Evolutionary conservation across 139 green algal genomes (phyloP), one percentile per base, ranked within the genome.

Genomic region (Haematococcus sp.): DNA sequence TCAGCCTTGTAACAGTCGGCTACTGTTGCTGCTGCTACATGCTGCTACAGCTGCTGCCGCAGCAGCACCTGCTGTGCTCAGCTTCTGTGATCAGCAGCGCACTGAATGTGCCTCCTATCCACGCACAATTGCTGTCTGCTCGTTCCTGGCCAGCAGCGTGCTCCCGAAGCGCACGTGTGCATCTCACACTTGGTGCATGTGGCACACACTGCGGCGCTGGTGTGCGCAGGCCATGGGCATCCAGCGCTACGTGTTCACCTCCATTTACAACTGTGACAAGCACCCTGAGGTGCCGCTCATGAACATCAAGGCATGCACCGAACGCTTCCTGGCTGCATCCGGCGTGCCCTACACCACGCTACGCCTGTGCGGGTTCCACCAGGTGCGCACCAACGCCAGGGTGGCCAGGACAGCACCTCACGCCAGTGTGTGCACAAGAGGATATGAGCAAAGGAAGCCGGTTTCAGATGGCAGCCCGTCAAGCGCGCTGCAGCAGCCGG

Each of bases 221-320:
- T 43, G 64, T 40, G 28, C 51, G 40, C 88, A 98, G 88, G 95
- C 96, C 1, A 97, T 99, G 96, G 94, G 94, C 76, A 97, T 99
- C 76, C 86, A 96, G 77, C 81, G 92, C 32, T 99, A 97, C 83
- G 69, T 99, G 27, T 99, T 98, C 90, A 98, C 90, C 86, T 97
- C 90, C 73, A 99, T 99, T 82, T 90, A 94, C 82, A 89, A 97
- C 75, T 98, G 94, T 78, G 91, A 98, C 68, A 86, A 91, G 68
- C 95, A 99, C 83, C 89, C 89, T 11, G 87, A 97, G 77, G 86
- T 98, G 34, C 93, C 93, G 0, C 84, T 97, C 2, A 97, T 97
- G 93, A 93, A 93, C 85, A 94, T 97, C 87, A 97, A 97, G 87
- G 63, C 66, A 30, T 93, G 86, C 85, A 98, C 94, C 9, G 96